Evolutionary conservation across 257 asterid species (phyloP), one percentile per base, ranked within the genome.

Genomic region (Gardenia jasminoides): DNA sequence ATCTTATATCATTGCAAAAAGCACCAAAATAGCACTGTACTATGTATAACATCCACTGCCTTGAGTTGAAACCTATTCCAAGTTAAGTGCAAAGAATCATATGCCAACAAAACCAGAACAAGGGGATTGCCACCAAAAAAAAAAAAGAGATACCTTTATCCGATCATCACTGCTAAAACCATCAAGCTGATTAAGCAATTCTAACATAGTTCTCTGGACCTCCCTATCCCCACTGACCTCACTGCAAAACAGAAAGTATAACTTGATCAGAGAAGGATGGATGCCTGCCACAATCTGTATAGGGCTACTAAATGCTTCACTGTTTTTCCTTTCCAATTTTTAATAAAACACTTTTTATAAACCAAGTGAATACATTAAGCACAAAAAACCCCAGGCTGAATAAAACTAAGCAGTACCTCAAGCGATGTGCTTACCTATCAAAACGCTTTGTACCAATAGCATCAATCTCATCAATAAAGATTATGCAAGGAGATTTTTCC

Each of bases 181-280:
- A 83, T 94, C 98, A 61, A 94, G 97, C 85, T 92, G 98, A 83
- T 94, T 94, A 72, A 94, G 97, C 88, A 94, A 80, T 61, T 94
- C 98, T 52, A 94, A 85, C 98, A 94, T 94, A 76, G 98, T 94
- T 61, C 98, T 79, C 41, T 94, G 97, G 78, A 92, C 98, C 83
- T 94, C 98, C 82, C 98, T 84, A 71, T 94, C 98, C 72, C 98
- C 98, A 77, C 97, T 92, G 67, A 92, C 96, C 84, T 93, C 98
- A 79, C 98, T 93, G 96, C 85, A 84, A n/a, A 65, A 66, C 36
- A 79, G 68, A 67, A 67, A 79, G 19, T 47, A 87, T 13, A 47
- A 70, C 67, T 20, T 8, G 59, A 52, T 43, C 39, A 62, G 24
- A 12, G 44, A 1, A 50, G 16, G n/a, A 52, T 43, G 12, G 22